These are phyloP conservation scores for Fusarium xyrophilum DNA, from an alignment of 2,329 filamentous ascomycete species.

Conservation along the genomic window DNA sequence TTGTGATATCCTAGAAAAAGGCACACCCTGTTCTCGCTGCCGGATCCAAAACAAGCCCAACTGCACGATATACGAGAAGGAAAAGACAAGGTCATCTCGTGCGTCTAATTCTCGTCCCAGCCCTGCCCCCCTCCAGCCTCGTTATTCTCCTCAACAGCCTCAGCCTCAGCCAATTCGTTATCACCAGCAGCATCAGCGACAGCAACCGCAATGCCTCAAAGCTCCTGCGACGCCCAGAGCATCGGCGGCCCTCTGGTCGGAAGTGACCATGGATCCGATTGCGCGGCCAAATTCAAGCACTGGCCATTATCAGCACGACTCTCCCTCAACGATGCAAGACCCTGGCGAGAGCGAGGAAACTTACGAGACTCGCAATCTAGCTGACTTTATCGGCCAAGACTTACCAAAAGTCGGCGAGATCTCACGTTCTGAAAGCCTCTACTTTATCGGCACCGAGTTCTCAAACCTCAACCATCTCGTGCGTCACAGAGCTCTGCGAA, in stretches of 20 bases:
- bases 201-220: conserved; percentile 43
- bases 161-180: background rate
- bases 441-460: conserved; percentile 62
- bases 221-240: conserved; percentile 34
- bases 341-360: conserved; percentile 46
- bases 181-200: background rate
- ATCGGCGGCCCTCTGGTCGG: conserved; percentile 19
- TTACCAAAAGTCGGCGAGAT: conserved; percentile 55
- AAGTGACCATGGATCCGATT: background rate
- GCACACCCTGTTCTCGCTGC: conserved; percentile 58
- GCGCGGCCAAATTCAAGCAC: conserved; percentile 21
- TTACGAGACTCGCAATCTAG: conserved; percentile 52
- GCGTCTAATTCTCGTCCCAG: conserved; percentile 33
- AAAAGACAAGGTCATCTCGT: conserved; percentile 49
- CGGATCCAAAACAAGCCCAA: conserved; percentile 49
- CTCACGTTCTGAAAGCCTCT: conserved; percentile 55
- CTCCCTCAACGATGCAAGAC: conserved; percentile 22
- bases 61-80: conserved; percentile 59
- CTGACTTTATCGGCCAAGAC: conserved; percentile 59
- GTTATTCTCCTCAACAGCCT: conserved; percentile 44
- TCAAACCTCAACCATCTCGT: conserved; percentile 64
- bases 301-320: conserved; percentile 13
- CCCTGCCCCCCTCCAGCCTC: conserved; percentile 55
- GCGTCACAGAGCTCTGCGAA: conserved; percentile 51
- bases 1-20: conserved; percentile 56